Conservation (phyloP, 345 rosid genomes). For the Syzygium aqueum region DNA sequence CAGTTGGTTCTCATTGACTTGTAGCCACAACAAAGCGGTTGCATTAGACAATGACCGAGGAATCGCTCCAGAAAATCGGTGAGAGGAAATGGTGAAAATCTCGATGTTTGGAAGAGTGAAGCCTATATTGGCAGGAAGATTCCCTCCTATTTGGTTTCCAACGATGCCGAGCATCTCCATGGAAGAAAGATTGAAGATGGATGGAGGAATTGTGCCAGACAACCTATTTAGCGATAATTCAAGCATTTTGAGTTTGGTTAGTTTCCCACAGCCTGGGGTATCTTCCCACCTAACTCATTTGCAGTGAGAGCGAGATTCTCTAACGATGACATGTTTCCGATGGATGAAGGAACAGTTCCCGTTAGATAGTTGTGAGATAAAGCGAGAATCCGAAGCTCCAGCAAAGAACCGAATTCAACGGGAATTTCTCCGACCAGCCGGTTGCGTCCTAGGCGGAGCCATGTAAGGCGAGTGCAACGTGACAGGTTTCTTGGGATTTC, state of each 20-base stretch:
- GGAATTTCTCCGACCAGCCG: conserved; percentile 10
- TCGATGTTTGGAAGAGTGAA: conserved; percentile 4
- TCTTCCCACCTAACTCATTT: conserved; percentile 4
- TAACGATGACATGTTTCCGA: conserved; percentile 17
- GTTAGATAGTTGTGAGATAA: conserved; percentile 3
- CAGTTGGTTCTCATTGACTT: no score
- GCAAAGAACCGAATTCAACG: neutral
- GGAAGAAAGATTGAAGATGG: conserved; percentile 21
- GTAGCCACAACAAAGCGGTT: neutral
- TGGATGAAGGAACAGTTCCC: conserved; percentile 10
- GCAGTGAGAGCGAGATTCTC: rapidly evolving
- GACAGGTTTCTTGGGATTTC: conserved; percentile 8
- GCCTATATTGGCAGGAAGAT: conserved; percentile 11
- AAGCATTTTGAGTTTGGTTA: neutral
- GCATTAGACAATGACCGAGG: conserved; percentile 8
- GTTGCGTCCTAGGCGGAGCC: neutral
- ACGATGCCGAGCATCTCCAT: neutral
- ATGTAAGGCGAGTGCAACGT: neutral
- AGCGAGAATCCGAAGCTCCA: neutral
- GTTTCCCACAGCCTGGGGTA: conserved; percentile 11
- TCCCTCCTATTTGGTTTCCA: conserved; percentile 4
- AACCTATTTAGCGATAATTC: neutral
- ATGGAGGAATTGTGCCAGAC: conserved; percentile 12
- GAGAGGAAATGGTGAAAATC: neutral
- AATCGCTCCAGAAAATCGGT: conserved; percentile 1